phyloP scores from a whole-genome alignment of 2,329 filamentous ascomycete genomes.

The Aspergillus intermedius region DNA sequence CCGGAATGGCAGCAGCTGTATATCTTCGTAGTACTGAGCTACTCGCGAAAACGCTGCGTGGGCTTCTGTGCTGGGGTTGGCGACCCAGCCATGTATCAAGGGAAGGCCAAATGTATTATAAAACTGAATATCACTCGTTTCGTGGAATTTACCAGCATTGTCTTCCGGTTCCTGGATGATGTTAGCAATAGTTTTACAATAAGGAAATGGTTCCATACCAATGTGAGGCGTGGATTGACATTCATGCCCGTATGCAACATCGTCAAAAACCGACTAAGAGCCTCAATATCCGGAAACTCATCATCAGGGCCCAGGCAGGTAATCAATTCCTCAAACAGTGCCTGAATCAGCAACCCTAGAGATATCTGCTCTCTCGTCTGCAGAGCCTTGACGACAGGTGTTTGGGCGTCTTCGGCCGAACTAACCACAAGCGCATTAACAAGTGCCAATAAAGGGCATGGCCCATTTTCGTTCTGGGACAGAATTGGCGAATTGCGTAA shows the following conservation, averaged over 20 bases:
- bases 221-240: slow-evolving; percentile 83
- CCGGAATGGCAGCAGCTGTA: slow-evolving; percentile 78
- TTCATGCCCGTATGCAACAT: slow-evolving; percentile 96
- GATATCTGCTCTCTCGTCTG: slow-evolving; percentile 80
- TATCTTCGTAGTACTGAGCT: slow-evolving; percentile 83
- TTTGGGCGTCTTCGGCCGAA: slow-evolving; percentile 59
- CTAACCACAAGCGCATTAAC: slow-evolving; percentile 88
- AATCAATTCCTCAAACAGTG: slow-evolving; percentile 89
- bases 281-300: slow-evolving; percentile 74
- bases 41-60: slow-evolving; percentile 65
- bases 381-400: slow-evolving; percentile 71
- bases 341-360: slow-evolving; percentile 75
- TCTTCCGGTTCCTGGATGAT: slow-evolving; percentile 23
- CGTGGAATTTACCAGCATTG: slow-evolving; percentile 69
- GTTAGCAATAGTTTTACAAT: slow-evolving; percentile 33
- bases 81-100: slow-evolving; percentile 88
- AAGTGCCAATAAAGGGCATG: slow-evolving; percentile 84
- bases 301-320: slow-evolving; percentile 63
- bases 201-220: slow-evolving; percentile 32
- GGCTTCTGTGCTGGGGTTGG: slow-evolving; percentile 57
- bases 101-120: slow-evolving; percentile 87
- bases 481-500: slow-evolving; percentile 77
- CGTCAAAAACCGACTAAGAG: slow-evolving; percentile 80
- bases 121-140: slow-evolving; percentile 80
- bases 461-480: slow-evolving; percentile 88